phyloP scores from a whole-genome alignment of 2,329 filamentous ascomycete species.

The Thermothelomyces thermophilus region DNA sequence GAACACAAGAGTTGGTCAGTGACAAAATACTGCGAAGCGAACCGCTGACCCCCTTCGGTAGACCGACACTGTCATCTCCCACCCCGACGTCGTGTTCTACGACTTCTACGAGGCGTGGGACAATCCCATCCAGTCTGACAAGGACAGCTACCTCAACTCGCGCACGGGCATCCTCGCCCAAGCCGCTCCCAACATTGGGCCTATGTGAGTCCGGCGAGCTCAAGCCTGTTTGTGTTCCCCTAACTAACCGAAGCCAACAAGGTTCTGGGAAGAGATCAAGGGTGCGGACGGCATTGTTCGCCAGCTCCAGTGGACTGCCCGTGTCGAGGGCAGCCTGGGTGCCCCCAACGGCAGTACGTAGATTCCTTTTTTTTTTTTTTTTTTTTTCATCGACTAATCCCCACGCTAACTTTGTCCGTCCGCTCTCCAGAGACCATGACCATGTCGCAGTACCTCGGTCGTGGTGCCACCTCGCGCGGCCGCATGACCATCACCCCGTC shows the following conservation, averaged over 20 bases:
- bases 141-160: conserved; percentile 37
- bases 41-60: conserved; percentile 17
- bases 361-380: background rate
- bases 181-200: conserved; percentile 59
- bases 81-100: conserved; percentile 48
- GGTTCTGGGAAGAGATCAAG: conserved; percentile 51
- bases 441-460: conserved; percentile 43
- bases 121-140: conserved; percentile 39
- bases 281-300: conserved; percentile 54
- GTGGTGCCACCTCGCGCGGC: conserved; percentile 51
- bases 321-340: conserved; percentile 52
- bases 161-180: conserved; percentile 56
- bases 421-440: conserved; percentile 25
- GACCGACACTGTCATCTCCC: conserved; percentile 42
- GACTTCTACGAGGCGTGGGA: conserved; percentile 59
- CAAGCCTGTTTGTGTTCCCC: background rate
- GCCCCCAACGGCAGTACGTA: conserved; percentile 23
- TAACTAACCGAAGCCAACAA: conserved; percentile 7
- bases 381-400: background rate
- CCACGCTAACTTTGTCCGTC: too few species aligned
- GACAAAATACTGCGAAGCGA: background rate
- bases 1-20: too few species aligned
- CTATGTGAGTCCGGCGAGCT: conserved; percentile 36
- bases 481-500: conserved; percentile 49
- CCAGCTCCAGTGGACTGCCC: conserved; percentile 60